A percentile compares a stretch with the other conserved stretches of the same genome.
phyloP scores from a whole-genome alignment of 2,329 filamentous ascomycete species.

The Fonsecaea pugnacius region DNA sequence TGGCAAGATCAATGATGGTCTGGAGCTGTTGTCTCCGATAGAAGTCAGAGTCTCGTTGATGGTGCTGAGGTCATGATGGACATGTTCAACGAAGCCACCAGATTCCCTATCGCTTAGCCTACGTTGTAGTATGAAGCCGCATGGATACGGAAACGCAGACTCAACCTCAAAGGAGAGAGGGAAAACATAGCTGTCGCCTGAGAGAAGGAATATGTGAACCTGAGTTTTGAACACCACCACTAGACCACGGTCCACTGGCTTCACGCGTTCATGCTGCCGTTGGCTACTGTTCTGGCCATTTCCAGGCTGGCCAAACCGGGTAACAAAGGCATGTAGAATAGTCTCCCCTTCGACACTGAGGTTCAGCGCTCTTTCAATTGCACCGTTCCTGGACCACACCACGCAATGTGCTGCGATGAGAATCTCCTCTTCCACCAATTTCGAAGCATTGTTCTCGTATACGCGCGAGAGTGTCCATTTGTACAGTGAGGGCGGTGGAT shows the following conservation, averaged over 20 bases:
- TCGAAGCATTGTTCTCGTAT: slow-evolving; percentile 48
- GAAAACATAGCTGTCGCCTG: slow-evolving; percentile 83
- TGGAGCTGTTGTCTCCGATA: slow-evolving; percentile 46
- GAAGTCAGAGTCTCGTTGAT: slow-evolving; percentile 42
- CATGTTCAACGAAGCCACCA: slow-evolving; percentile 54
- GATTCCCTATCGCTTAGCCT: slow-evolving; percentile 58
- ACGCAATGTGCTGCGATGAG: slow-evolving; percentile 75
- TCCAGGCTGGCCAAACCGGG: slow-evolving; percentile 69
- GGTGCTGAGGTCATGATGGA: slow-evolving; percentile 35
- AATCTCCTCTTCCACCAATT: slow-evolving; percentile 73
- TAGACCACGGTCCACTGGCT: slow-evolving; percentile 54
- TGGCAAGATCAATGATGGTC: slow-evolving; percentile 54
- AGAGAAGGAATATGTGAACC: slow-evolving; percentile 88
- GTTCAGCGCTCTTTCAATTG: slow-evolving; percentile 82
- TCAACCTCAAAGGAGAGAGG: slow-evolving; percentile 96
- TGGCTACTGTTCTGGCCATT: slow-evolving; percentile 25
- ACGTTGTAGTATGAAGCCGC: slow-evolving; percentile 83
- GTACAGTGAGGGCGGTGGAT: slow-evolving; percentile 70
- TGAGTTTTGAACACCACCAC: slow-evolving; percentile 92
- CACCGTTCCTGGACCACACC: slow-evolving; percentile 84
- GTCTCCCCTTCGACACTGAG: slow-evolving; percentile 86
- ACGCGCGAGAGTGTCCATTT: slow-evolving; percentile 62
- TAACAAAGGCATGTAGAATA: slow-evolving; percentile 83
- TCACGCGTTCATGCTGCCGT: background rate
- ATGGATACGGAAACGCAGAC: slow-evolving; percentile 77